Conservation (phyloP, 345 rosid genomes). For the Rhodamnia rubescens region DNA sequence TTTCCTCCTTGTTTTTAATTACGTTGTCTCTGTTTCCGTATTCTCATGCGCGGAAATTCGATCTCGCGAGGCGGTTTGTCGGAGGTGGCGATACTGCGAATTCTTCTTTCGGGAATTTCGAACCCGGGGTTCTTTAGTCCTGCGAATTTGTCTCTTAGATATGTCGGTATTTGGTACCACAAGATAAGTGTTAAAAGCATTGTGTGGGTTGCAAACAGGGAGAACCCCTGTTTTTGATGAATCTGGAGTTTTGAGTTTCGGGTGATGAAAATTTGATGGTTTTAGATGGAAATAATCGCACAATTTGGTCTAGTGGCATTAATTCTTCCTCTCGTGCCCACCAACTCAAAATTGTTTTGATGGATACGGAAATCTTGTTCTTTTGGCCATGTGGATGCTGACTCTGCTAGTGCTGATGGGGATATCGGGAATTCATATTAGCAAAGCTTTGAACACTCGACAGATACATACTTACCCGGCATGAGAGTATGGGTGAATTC, state of each 20-base stretch:
- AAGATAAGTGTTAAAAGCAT: slow-evolving; percentile 17
- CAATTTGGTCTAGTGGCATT: slow-evolving; percentile 49
- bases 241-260: slow-evolving; percentile 32
- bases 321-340: slow-evolving; percentile 12
- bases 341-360: slow-evolving; percentile 18
- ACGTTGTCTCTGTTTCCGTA: slow-evolving; percentile 6
- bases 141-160: slow-evolving; percentile 23
- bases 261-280: slow-evolving; percentile 46
- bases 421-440: slow-evolving; percentile 12
- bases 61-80: slow-evolving; percentile 26
- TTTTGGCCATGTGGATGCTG: slow-evolving; percentile 10
- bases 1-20: slow-evolving; percentile 7
- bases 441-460: slow-evolving; percentile 60
- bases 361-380: slow-evolving; percentile 21
- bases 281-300: slow-evolving; percentile 18
- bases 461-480: slow-evolving; percentile 50
- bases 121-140: slow-evolving; percentile 60
- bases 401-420: not conserved
- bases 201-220: slow-evolving; percentile 81
- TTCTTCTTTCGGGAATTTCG: slow-evolving; percentile 22
- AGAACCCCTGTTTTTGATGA: slow-evolving; percentile 24
- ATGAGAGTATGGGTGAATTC: slow-evolving; percentile 46
- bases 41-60: slow-evolving; percentile 15
- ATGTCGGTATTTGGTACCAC: slow-evolving; percentile 60
- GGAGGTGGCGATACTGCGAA: slow-evolving; percentile 35